Base-by-base conservation (phyloP, 2,329 filamentous ascomycete genomes). In the Tympanopsis confertula region DNA sequence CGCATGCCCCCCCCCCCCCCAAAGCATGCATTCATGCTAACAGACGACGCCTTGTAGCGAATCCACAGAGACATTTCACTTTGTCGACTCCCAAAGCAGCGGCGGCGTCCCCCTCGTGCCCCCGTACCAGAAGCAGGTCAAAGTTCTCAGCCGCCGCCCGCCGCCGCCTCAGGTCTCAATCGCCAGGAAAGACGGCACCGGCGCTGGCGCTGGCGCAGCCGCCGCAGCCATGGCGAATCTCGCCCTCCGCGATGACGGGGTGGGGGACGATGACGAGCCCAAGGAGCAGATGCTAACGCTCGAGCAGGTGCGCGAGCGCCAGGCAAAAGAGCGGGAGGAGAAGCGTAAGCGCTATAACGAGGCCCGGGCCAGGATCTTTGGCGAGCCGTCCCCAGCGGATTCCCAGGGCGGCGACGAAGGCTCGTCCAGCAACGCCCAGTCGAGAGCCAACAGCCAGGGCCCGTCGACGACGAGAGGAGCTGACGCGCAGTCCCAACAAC, bases 341-440 rank as follows among this genome's bases (percentile, higher is more conserved):
- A 94, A 91, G 63, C 84, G 94, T 63, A 78, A 78, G 40, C 82
- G 83, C 42, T 95, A 95, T 55, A 84, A 93, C 43, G 87, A 94
- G 62, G 85, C 80, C 4, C 73, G 89, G 20, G 86, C 89, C 49
- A 82, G 87, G 54, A 80, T 95, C 39, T 89, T 95, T 57, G 87
- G 87, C 15, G 76, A 74, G 17, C 50, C 47, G 20, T 45, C 53
- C 4, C 50, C 52, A 4, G 54, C 51, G 5, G 54, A 52, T 14
- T 56, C n/a, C n/a, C n/a, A n/a, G 22, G 22, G 22, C n/a, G 22
- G 22, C 22, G 50, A 48, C 32, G 32, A 15, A 7, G 32, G 7
- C 32, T 35, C 32, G 18, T 35, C 32, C 10, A 15, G 10, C 14
- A 19, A 10, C 10, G 7, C 7, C 7, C 18, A 7, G 32, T 7